Base-by-base conservation (phyloP, 306 rosid species). In the Lathyrus aphaca region DNA sequence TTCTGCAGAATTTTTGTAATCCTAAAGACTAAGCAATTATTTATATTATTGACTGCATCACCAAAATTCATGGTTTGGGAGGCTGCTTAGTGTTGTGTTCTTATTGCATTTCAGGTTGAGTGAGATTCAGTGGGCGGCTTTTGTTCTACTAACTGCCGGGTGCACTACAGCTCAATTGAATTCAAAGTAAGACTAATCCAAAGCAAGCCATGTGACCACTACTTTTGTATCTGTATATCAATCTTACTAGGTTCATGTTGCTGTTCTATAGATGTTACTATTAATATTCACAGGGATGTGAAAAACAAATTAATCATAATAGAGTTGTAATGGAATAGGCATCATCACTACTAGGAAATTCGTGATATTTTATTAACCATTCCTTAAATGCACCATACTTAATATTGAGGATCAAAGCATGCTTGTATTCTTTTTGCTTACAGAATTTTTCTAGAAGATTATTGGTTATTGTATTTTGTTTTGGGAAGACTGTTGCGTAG, bases 101-200 rank as follows among this genome's bases (percentile, higher is more conserved):
- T 71, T 63, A 8, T 69, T 39, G 55, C 72, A 30, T 76, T 82
- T 77, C 89, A 94, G 97, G 91, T 84, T 94, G 83, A 94, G 95
- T 67, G 89, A 94, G 82, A 87, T 87, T 83, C 99, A 90, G 67
- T 94, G 97, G 97, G 99, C 97, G 11, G 99, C 99, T 74, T 94
- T 91, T 87, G 76, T 94, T 81, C 85, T 94, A 35, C 88, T 94
- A 21, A 88, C 86, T 79, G 96, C 92, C 40, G 97, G 97, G 66
- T 94, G 98, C 85, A 94, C 97, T 55, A 94, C 95, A 1, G 92
- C 98, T 21, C 95, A 94, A 74, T 85, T 94, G 68, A 90, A 90
- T 73, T 82, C 98, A 55, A 91, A 86, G 98, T 94, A 85, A 82
- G 85, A 65, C 67, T 38, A 54, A 44, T 72, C 32, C 51, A 74